A percentile compares a stretch with the other conserved stretches of the same genome.
Evolutionary conservation across 352 stramenopile genomes (phyloP).

Genomic region (Phytophthora pinifolia): DNA sequence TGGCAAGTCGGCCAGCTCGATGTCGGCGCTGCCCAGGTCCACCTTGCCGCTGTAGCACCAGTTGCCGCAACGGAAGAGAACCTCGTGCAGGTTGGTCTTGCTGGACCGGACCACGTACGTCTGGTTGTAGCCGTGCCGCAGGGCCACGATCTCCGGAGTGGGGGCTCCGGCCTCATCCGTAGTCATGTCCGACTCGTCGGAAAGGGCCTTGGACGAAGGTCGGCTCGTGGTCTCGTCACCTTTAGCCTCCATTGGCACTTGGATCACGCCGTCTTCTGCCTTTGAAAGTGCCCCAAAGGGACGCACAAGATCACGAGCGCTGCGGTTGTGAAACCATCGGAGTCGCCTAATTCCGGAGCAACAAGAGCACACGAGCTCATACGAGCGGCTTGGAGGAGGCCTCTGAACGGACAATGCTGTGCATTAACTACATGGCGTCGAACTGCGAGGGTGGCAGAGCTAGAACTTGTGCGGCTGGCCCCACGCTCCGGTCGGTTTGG

Average conservation of each 20-base stretch:
- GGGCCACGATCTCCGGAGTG: conserved; percentile 61
- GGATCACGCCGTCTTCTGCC: conserved; percentile 1
- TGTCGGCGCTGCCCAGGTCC: conserved; percentile 69
- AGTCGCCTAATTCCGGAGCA: conserved; percentile 12
- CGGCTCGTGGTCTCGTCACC: conserved; percentile 23
- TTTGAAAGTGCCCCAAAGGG: conserved; percentile 24
- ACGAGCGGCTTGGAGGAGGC: conserved; percentile 1
- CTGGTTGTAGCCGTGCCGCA: conserved; percentile 92
- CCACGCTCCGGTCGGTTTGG: conserved; percentile 46
- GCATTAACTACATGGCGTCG: conserved; percentile 18
- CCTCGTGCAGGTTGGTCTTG: conserved; percentile 74
- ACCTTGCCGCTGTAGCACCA: conserved; percentile 94
- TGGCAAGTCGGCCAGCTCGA: conserved; percentile 90
- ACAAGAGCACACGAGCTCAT: conserved; percentile 1
- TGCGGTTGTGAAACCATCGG: conserved; percentile 41
- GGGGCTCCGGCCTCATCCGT: conserved; percentile 53
- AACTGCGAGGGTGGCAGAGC: not conserved
- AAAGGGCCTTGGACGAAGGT: conserved; percentile 24
- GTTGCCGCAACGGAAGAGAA: conserved; percentile 95
- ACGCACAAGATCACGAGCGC: conserved; percentile 8
- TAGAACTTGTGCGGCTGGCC: conserved; percentile 68
- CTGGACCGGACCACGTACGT: conserved; percentile 89
- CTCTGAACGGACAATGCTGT: conserved; percentile 23
- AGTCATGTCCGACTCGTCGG: conserved; percentile 29
- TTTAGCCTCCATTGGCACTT: conserved; percentile 66